A percentile compares a stretch with the other conserved stretches of the same genome.
phyloP scores from a whole-genome alignment of 73 alveolate genomes.

The Halteria grandinella region DNA sequence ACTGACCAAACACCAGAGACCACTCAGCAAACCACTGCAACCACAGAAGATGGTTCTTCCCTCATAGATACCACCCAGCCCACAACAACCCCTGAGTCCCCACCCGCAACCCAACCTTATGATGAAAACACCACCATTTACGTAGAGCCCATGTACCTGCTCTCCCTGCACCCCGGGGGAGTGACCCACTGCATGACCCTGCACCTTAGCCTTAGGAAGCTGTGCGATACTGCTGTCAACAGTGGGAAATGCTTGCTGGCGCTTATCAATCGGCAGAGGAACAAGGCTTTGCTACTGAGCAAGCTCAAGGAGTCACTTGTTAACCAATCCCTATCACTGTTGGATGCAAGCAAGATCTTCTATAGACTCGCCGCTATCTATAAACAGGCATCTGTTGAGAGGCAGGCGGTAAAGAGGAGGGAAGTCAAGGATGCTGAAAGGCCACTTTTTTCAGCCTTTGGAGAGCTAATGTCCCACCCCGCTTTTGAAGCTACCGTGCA shows the following conservation, averaged over 20 bases:
- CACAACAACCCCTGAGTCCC: no score
- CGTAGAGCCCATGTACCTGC: background rate
- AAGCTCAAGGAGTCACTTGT: background rate
- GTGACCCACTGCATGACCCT: background rate
- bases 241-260: background rate
- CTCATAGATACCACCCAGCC: no score
- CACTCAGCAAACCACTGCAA: no score
- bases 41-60: no score
- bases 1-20: no score
- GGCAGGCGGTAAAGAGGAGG: constrained; percentile 34
- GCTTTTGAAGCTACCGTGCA: constrained; percentile 1
- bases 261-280: background rate
- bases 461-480: no score
- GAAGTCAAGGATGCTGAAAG: no score
- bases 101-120: no score
- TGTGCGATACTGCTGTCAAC: background rate
- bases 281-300: background rate
- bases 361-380: constrained; percentile 26
- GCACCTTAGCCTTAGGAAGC: background rate
- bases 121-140: background rate
- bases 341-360: background rate
- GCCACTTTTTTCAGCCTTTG: no score
- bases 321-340: background rate
- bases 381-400: constrained; percentile 45
- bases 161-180: background rate